Base-by-base conservation (phyloP, 2,329 filamentous ascomycete genomes). In the Penicillium fuscoglaucum region DNA sequence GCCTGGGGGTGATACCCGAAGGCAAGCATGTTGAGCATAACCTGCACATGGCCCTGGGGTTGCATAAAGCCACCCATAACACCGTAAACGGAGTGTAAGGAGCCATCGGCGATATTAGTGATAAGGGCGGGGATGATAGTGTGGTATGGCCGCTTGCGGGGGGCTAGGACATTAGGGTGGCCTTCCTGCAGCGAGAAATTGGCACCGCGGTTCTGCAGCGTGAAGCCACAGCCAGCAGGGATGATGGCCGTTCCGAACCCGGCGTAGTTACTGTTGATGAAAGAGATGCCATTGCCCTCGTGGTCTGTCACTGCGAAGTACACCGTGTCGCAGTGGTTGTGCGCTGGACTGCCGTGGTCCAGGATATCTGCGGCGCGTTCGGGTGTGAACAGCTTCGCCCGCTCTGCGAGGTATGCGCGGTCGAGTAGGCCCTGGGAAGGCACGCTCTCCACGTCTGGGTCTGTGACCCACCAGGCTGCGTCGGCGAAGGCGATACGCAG, bases 51-150 rank as follows among this genome's bases (percentile, higher is more conserved):
- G 24, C 93, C 95, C 76, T 98, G 95, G 0, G 95, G 95, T 78
- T 99, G 95, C 90, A 98, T 98, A 77, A 96, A 98, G 2, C 92
- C 93, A 52, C 95, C 95, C 95, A 98, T 98, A 60, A 98, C 93
- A 53, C 95, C 95, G 69, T 93, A 97, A 0, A 96, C 90, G 4
- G 86, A 89, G 74, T 96, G 90, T 57, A 98, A 78, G 49, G 84
- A 87, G 28, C 85, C 85, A 66, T 96, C 91, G 5, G 79, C 78
- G 19, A 85, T 73, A 66, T 95, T 91, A 0, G 95, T 98, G 19
- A 93, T 86, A 74, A 98, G 83, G 0, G 90, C 93, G 0, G 95
- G 93, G 68, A 99, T 99, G 74, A 99, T 98, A 54, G 95, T 99
- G 76, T 98, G 95, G 76, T 98, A 99, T 0, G 95, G 95, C 46